A percentile compares a stretch with the other conserved stretches of the same genome.
Evolutionary conservation across 768 basidiomycete species (phyloP).

Genomic region (Neoboletus magnificus): DNA sequence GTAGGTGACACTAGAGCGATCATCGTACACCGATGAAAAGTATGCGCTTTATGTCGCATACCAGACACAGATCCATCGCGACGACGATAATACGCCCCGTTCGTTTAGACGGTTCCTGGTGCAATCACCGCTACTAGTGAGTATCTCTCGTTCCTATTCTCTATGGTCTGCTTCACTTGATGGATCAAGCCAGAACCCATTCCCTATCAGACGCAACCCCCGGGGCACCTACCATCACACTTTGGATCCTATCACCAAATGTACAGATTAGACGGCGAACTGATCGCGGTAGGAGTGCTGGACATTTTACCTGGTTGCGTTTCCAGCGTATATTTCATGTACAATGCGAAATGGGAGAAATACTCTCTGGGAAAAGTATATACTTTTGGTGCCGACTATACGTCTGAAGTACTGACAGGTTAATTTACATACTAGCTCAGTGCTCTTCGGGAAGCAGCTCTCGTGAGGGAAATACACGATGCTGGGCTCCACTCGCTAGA

Average conservation of each 20-base stretch:
- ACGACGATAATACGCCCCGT: conserved; percentile 45
- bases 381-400: background rate
- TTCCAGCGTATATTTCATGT: conserved; percentile 87
- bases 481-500: conserved; percentile 63
- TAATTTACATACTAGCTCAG: conserved; percentile 54
- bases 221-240: conserved; percentile 59
- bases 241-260: conserved; percentile 95
- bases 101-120: conserved; percentile 78
- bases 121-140: conserved; percentile 67
- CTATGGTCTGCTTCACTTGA: background rate
- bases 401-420: background rate
- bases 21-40: conserved; percentile 78
- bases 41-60: conserved; percentile 75
- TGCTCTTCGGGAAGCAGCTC: conserved; percentile 74
- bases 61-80: conserved; percentile 75
- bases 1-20: conserved; percentile 73
- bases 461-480: conserved; percentile 71
- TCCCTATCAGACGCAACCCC: conserved; percentile 47
- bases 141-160: conserved; percentile 17
- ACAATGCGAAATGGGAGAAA: conserved; percentile 65
- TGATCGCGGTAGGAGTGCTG: conserved; percentile 84
- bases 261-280: conserved; percentile 75
- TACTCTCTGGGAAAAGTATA: conserved; percentile 76
- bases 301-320: conserved; percentile 89
- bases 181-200: conserved; percentile 53